Base-by-base conservation (phyloP, 1,139 yeast genomes). In the Scheffersomyces lignicola region DNA sequence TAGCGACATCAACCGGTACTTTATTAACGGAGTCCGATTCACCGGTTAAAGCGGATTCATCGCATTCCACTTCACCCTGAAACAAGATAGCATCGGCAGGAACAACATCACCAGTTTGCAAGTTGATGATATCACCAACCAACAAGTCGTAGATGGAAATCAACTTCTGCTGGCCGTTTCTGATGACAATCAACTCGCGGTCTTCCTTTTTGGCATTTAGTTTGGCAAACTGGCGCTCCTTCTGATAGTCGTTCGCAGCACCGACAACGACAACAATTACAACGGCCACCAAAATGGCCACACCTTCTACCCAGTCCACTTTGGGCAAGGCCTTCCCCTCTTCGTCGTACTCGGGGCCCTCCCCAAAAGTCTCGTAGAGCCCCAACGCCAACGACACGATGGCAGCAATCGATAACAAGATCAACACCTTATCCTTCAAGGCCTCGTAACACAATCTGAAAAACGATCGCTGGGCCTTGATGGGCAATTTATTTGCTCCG, bases 261-360 rank as follows among this genome's bases (percentile, higher is more conserved):
- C 97, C 96, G 10, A 94, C 98, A 3, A 87, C 47, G 5, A 94
- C 96, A 26, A 94, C 97, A 42, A 94, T 92, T 7, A 80, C 53
- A 18, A 94, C 86, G 12, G 99, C 99, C 13, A 84, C 86, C 47
- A 94, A 76, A 54, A 94, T 94, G 28, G 98, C 98, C 28, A 90
- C 96, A 47, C 99, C 99, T 66, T 92, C 99, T 32, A 94, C 96
- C 97, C 97, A 89, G 54, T 89, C 95, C 18, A 90, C 92, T 49
- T 79, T 78, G 12, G 96, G 96, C 36, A 81, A 56, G 13, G 77
- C 67, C 16, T 76, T 68, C 16, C 96, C 95, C 47, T 87, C 86
- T 9, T 76, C 81, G 55, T 90, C 97, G 50, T 76, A 75, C 51
- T 78, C 78, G 0, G 89, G 70, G 0, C 83, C 89, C 47, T 85